phyloP scores from a whole-genome alignment of 345 rosid species.

The Acer saccharum region DNA sequence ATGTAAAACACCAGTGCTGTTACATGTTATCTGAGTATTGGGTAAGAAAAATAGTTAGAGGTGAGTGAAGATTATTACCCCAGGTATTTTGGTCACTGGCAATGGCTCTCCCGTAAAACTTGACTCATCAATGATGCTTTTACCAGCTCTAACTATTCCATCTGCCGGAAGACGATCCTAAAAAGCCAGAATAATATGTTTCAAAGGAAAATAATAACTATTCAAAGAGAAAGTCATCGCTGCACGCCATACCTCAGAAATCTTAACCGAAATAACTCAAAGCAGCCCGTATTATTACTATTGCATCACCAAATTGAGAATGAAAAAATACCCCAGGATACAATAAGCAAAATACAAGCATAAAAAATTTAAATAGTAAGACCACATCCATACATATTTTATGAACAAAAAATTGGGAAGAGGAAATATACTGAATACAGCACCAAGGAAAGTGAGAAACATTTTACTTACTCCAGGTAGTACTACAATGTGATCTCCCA shows the following conservation, averaged over 20 bases:
- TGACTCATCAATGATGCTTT: constrained; percentile 91
- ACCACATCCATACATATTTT: background rate
- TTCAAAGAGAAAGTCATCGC: constrained; percentile 5
- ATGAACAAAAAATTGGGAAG: background rate
- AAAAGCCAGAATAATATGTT: constrained; percentile 22
- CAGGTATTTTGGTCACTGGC: constrained; percentile 85
- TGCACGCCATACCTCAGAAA: background rate
- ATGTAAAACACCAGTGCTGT: constrained; percentile 5
- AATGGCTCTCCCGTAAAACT: constrained; percentile 98
- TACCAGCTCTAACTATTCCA: constrained; percentile 90
- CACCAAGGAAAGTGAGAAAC: constrained; percentile 21
- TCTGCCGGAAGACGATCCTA: constrained; percentile 97
- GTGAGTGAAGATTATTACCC: constrained; percentile 57
- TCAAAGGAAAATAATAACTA: constrained; percentile 11
- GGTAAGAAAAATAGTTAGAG: constrained; percentile 6
- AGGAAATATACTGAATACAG: background rate
- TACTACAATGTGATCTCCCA: constrained; percentile 86
- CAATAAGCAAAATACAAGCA: background rate
- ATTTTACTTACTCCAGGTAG: constrained; percentile 85
- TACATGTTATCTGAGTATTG: background rate
- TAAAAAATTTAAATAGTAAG: background rate
- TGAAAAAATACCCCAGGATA: background rate
- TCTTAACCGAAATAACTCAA: constrained; percentile 1
- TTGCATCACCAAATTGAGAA: background rate
- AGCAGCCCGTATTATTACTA: constrained; percentile 9